phyloP scores from a whole-genome alignment of 106 monocot species.

The Dendrobium nobile region DNA sequence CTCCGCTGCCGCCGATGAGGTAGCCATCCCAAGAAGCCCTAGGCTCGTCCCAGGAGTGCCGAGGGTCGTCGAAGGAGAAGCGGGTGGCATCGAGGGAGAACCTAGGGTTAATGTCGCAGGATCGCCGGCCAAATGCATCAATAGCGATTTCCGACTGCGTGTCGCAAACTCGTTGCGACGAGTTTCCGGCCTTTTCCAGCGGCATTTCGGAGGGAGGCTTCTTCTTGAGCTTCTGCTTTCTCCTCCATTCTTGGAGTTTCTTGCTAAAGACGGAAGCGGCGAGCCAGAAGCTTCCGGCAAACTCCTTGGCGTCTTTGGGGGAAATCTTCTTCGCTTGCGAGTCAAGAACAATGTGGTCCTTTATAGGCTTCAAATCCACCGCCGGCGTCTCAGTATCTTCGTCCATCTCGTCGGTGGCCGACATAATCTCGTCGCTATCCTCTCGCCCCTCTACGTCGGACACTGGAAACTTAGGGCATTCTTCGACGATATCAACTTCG shows the following conservation, averaged over 20 bases:
- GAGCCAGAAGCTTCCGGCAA: slow-evolving; percentile 18
- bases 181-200: slow-evolving; percentile 2
- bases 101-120: slow-evolving; percentile 49
- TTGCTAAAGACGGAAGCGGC: slow-evolving; percentile 17
- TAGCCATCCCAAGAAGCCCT: slow-evolving; percentile 71
- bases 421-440: slow-evolving; percentile 2
- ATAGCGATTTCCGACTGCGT: slow-evolving; percentile 14
- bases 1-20: slow-evolving; percentile 8
- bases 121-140: slow-evolving; percentile 11
- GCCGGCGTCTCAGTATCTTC: slow-evolving; percentile 1
- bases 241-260: slow-evolving; percentile 46
- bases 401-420: neutral
- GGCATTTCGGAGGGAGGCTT: neutral
- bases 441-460: slow-evolving; percentile 8
- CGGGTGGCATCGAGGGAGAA: slow-evolving; percentile 62
- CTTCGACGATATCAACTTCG: neutral
- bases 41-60: slow-evolving; percentile 57
- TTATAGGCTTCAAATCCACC: slow-evolving; percentile 24
- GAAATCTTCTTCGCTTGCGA: slow-evolving; percentile 13
- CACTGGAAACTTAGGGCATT: neutral
- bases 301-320: slow-evolving; percentile 13
- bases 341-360: slow-evolving; percentile 32
- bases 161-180: slow-evolving; percentile 1
- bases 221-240: slow-evolving; percentile 39
- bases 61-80: slow-evolving; percentile 48